phyloP scores from a whole-genome alignment of 768 basidiomycete species.

The Chlorophyllum brunneum region DNA sequence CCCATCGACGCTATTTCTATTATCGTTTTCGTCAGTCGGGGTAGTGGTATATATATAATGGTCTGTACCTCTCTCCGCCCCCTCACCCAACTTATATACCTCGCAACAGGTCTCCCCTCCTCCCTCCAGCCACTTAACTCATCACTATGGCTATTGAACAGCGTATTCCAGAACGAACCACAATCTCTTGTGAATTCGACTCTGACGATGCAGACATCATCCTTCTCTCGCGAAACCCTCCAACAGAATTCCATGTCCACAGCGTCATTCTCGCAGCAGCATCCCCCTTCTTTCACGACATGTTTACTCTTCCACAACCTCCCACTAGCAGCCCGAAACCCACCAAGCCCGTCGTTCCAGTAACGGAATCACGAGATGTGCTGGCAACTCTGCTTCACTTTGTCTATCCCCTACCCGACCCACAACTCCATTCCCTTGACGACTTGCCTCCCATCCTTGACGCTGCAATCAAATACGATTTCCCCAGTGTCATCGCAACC shows the following conservation, averaged over 20 bases:
- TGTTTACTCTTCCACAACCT: constrained; percentile 63
- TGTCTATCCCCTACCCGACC: constrained; percentile 60
- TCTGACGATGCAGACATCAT: constrained; percentile 49
- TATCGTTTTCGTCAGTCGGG: not conserved
- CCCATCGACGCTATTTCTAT: not conserved
- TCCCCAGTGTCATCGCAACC: constrained; percentile 37
- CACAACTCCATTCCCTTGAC: constrained; percentile 47
- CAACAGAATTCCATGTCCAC: constrained; percentile 56
- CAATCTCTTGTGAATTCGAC: constrained; percentile 13
- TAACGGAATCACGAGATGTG: constrained; percentile 45
- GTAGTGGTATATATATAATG: not conserved
- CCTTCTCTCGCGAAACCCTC: constrained; percentile 38
- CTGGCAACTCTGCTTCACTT: constrained; percentile 53
- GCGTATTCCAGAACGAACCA: not conserved
- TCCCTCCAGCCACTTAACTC: no score
- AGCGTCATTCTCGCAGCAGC: constrained; percentile 57
- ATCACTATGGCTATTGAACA: constrained; percentile 4
- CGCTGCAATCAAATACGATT: constrained; percentile 64
- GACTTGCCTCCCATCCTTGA: constrained; percentile 46
- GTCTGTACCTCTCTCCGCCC: not conserved
- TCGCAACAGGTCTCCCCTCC: not conserved
- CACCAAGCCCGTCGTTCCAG: constrained; percentile 43
- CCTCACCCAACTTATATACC: not conserved
- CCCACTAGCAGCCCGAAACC: constrained; percentile 12
- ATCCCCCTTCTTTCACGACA: constrained; percentile 65